phyloP scores from a whole-genome alignment of 1,284 basidiomycete species.

The Ceratobasidium sp. region DNA sequence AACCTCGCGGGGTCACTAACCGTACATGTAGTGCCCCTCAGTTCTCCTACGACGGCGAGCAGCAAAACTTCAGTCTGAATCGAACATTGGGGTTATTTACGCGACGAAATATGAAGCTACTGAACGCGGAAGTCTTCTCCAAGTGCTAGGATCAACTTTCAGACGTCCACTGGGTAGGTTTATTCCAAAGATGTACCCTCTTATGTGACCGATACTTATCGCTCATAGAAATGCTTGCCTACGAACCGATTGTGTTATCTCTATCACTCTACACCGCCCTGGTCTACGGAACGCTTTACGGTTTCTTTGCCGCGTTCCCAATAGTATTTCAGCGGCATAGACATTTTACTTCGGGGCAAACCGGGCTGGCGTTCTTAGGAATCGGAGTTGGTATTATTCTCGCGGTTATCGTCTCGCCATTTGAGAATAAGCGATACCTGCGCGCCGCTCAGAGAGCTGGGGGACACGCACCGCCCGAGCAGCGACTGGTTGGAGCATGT shows the following conservation, averaged over 20 bases:
- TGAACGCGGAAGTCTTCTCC: constrained; percentile 50
- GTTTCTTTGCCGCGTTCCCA: constrained; percentile 71
- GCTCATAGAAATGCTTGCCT: constrained; percentile 69
- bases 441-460: constrained; percentile 65
- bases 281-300: constrained; percentile 72
- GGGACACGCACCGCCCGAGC: constrained; percentile 72
- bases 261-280: constrained; percentile 77
- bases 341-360: constrained; percentile 70
- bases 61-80: constrained; percentile 15
- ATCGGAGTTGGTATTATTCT: constrained; percentile 71
- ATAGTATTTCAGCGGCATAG: constrained; percentile 73
- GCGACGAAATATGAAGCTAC: constrained; percentile 12
- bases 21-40: constrained; percentile 7
- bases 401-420: constrained; percentile 67
- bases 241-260: constrained; percentile 76
- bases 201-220: too few relatives aligned
- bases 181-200: not conserved
- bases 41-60: constrained; percentile 28
- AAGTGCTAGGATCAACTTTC: constrained; percentile 64
- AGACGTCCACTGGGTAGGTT: constrained; percentile 72
- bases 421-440: constrained; percentile 71
- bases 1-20: not conserved
- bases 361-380: constrained; percentile 75
- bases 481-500: constrained; percentile 72
- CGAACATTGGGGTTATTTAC: not conserved